phyloP scores from a whole-genome alignment of 768 basidiomycete genomes.

The Multifurca ochricompacta region DNA sequence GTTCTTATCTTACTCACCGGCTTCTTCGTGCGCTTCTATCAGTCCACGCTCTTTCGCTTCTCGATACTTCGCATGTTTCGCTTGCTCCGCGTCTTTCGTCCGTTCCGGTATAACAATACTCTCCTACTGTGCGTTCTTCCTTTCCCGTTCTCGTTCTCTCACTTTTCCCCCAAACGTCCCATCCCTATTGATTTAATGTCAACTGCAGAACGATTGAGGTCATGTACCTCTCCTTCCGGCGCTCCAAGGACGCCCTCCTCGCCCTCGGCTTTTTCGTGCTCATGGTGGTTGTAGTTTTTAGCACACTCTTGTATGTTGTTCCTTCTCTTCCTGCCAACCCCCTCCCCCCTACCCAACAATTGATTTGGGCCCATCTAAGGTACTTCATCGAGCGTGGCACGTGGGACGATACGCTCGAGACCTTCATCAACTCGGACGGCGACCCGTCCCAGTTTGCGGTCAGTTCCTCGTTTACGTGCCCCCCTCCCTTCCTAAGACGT shows the following conservation, averaged over 20 bases:
- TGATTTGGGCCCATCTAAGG: slow-evolving; percentile 31
- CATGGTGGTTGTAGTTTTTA: slow-evolving; percentile 83
- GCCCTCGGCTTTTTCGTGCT: slow-evolving; percentile 85
- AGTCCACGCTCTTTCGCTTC: slow-evolving; percentile 85
- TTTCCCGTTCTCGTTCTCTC: background rate
- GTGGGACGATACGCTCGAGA: slow-evolving; percentile 75
- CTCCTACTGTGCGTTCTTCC: slow-evolving; percentile 53
- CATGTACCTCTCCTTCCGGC: slow-evolving; percentile 83
- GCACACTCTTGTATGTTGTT: slow-evolving; percentile 56
- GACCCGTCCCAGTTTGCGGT: slow-evolving; percentile 75
- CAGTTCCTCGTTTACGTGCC: slow-evolving; percentile 22
- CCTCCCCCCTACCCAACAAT: too few species aligned
- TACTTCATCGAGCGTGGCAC: slow-evolving; percentile 88
- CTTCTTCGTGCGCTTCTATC: too few species aligned
- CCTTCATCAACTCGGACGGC: slow-evolving; percentile 80
- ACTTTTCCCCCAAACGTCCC: background rate
- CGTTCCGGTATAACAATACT: slow-evolving; percentile 78
- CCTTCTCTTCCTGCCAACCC: background rate
- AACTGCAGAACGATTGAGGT: slow-evolving; percentile 73
- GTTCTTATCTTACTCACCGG: background rate
- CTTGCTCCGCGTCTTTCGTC: slow-evolving; percentile 79
- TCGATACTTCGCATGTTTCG: slow-evolving; percentile 89
- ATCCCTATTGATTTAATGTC: background rate
- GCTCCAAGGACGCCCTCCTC: slow-evolving; percentile 80
- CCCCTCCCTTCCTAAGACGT: background rate